Percentiles rank a stretch among this genome's conserved stretches.
phyloP scores from a whole-genome alignment of 495 filamentous ascomycete genomes.

The Neurospora sublineolata region DNA sequence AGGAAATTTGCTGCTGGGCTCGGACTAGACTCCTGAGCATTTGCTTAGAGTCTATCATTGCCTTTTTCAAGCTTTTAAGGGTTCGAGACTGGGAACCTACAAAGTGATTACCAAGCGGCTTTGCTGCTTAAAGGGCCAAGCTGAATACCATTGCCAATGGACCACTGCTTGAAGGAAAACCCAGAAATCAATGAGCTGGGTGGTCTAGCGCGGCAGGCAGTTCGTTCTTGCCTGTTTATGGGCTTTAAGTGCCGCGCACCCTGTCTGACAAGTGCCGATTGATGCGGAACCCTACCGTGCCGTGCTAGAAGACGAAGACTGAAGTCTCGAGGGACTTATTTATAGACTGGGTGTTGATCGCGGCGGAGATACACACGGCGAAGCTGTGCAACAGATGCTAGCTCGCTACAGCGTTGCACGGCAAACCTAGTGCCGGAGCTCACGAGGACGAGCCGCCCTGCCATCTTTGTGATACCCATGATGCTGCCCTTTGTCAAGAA shows the following conservation, averaged over 20 bases:
- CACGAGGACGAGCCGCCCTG: not conserved
- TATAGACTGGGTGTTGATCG: not conserved
- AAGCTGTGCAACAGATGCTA: not conserved
- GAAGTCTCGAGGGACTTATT: not conserved
- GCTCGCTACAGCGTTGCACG: not conserved
- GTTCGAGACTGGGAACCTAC: not conserved
- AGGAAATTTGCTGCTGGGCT: slow-evolving; percentile 50
- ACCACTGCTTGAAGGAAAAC: not conserved
- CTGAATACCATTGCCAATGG: not conserved
- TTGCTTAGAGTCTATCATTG: not conserved
- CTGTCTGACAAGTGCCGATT: not conserved
- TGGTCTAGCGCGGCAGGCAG: not conserved
- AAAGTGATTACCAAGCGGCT: not conserved
- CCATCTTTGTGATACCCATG: not conserved
- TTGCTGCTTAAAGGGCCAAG: not conserved
- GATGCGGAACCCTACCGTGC: not conserved
- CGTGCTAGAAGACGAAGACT: not conserved
- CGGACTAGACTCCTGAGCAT: slow-evolving; percentile 12
- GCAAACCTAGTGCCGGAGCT: not conserved
- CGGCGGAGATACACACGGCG: not conserved
- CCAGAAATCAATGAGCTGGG: not conserved
- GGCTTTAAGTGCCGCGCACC: not conserved
- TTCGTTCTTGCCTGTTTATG: not conserved
- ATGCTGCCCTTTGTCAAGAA: not conserved
- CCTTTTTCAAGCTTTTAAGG: not conserved